These are phyloP conservation scores for Claviceps pazoutovae DNA, from an alignment of 2,329 filamentous ascomycete species.

Conservation along the genomic window DNA sequence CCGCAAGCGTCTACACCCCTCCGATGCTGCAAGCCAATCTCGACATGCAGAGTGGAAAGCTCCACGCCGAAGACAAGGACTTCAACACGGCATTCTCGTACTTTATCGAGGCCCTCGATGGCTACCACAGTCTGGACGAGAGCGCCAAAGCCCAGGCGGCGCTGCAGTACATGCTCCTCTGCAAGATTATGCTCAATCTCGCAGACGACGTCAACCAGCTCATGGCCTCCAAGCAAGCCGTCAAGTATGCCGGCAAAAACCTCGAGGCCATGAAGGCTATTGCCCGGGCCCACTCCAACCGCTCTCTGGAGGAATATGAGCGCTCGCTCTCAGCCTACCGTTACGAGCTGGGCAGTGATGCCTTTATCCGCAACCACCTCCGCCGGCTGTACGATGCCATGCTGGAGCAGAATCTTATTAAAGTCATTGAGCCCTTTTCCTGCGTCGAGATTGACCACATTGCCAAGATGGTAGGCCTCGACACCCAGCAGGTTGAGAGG, in stretches of 20 bases:
- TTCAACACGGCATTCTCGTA: constrained; percentile 98
- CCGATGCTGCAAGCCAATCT: constrained; percentile 88
- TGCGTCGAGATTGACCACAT: constrained; percentile 94
- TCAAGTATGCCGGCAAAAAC: constrained; percentile 90
- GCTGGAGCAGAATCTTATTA: constrained; percentile 98
- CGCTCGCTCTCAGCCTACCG: constrained; percentile 79
- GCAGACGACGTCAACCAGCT: constrained; percentile 91
- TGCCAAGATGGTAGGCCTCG: constrained; percentile 91
- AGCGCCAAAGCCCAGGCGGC: constrained; percentile 82
- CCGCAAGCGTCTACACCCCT: constrained; percentile 93
- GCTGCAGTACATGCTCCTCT: constrained; percentile 97
- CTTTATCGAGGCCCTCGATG: constrained; percentile 97
- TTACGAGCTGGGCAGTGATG: constrained; percentile 84
- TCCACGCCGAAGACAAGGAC: constrained; percentile 96
- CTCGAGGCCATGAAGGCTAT: constrained; percentile 99
- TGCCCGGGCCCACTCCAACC: constrained; percentile 85
- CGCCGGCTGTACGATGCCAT: constrained; percentile 94
- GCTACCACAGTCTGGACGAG: constrained; percentile 89
- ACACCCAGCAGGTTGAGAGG: constrained; percentile 91
- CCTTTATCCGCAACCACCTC: constrained; percentile 94
- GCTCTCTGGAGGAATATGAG: constrained; percentile 94
- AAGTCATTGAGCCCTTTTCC: constrained; percentile 98
- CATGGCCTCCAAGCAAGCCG: constrained; percentile 89
- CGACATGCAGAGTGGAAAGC: constrained; percentile 98
- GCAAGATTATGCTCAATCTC: constrained; percentile 98